Conservation (phyloP, 306 rosid genomes). For the Quercus cerris region DNA sequence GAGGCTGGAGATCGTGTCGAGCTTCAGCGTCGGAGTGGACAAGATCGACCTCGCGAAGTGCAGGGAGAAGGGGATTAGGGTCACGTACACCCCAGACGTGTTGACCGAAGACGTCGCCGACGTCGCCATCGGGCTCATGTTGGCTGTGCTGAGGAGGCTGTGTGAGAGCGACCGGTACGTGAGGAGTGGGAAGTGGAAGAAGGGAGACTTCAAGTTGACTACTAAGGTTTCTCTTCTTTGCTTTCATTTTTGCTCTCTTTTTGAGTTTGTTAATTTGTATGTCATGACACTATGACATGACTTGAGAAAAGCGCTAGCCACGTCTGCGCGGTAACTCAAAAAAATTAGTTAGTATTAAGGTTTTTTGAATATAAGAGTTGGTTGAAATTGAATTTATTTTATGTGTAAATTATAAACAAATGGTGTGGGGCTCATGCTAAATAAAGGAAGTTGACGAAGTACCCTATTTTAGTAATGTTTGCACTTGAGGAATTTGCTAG, state of each 20-base stretch:
- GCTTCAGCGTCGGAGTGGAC: slow-evolving; percentile 78
- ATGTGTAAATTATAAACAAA: too few species aligned
- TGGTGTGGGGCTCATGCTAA: too few species aligned
- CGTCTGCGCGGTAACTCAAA: too few species aligned
- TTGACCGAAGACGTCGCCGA: slow-evolving; percentile 87
- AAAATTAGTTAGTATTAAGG: too few species aligned
- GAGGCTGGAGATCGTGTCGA: slow-evolving; percentile 64
- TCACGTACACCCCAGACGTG: slow-evolving; percentile 77
- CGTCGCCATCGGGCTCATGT: slow-evolving; percentile 54
- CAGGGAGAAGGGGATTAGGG: slow-evolving; percentile 64
- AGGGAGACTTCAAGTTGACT: slow-evolving; percentile 56
- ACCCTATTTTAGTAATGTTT: too few species aligned
- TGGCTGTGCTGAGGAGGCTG: slow-evolving; percentile 57
- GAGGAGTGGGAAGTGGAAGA: slow-evolving; percentile 68
- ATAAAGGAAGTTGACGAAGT: too few species aligned
- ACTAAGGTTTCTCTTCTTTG: slow-evolving; percentile 49
- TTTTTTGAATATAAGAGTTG: too few species aligned
- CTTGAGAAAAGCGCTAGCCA: too few species aligned
- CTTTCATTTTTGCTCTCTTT: not conserved
- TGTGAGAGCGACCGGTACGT: slow-evolving; percentile 62
- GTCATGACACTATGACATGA: too few species aligned
- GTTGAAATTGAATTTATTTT: too few species aligned
- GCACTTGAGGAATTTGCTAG: not conserved
- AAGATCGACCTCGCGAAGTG: slow-evolving; percentile 55
- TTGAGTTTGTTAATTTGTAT: not conserved